These are phyloP conservation scores for Leishmania aethiopica DNA, from an alignment of 208 protist genomes.

Conservation along the genomic window DNA sequence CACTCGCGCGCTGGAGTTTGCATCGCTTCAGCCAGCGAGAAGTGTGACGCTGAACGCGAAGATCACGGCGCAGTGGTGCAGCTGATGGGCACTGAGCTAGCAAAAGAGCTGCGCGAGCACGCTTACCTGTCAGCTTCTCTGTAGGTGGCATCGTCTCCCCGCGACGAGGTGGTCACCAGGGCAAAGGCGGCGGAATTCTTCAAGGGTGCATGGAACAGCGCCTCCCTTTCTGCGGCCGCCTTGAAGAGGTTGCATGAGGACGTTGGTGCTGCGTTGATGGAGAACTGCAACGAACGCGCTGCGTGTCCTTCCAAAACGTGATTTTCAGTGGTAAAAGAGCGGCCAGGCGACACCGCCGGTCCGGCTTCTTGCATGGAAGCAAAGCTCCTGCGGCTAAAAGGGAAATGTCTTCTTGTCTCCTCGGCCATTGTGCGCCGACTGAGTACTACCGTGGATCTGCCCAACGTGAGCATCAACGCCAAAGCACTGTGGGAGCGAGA, in stretches of 20 bases:
- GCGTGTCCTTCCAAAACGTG: background rate
- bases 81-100: slow-evolving; percentile 39
- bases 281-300: slow-evolving; percentile 1
- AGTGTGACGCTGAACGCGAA: slow-evolving; percentile 30
- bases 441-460: slow-evolving; percentile 36
- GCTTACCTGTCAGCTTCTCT: background rate
- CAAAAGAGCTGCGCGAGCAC: slow-evolving; percentile 32
- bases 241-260: slow-evolving; percentile 34
- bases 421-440: slow-evolving; percentile 36
- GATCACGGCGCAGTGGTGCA: slow-evolving; percentile 52
- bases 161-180: background rate
- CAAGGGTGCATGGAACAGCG: background rate
- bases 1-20: slow-evolving; percentile 33
- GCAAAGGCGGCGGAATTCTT: slow-evolving; percentile 21
- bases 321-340: slow-evolving; percentile 3
- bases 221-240: slow-evolving; percentile 20
- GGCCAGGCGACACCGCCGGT: background rate
- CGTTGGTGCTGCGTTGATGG: slow-evolving; percentile 18
- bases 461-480: slow-evolving; percentile 44
- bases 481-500: slow-evolving; percentile 41
- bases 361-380: slow-evolving; percentile 4
- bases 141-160: background rate
- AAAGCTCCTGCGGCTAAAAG: slow-evolving; percentile 35
- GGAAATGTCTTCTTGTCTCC: slow-evolving; percentile 50
- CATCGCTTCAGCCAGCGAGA: slow-evolving; percentile 19